Percentiles rank a stretch among this genome's conserved stretches.
Conservation (phyloP, 306 rosid species). For the Carpinus viminea region DNA sequence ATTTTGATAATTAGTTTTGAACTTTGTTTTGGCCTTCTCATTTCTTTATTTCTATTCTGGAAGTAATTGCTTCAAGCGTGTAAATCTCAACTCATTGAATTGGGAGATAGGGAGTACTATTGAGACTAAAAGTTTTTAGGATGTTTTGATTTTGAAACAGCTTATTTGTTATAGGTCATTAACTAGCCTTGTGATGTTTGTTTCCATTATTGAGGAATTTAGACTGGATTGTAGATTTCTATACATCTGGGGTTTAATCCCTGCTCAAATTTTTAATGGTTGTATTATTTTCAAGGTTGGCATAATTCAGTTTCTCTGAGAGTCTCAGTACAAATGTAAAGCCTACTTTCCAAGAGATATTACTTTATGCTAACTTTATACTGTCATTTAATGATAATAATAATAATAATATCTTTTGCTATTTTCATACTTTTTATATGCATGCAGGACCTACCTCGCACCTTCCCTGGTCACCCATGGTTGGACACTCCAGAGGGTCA, state of each 20-base stretch:
- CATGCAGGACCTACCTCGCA: slow-evolving; percentile 87
- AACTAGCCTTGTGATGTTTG: not conserved
- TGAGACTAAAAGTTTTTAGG: not conserved
- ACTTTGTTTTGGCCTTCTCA: slow-evolving; percentile 3
- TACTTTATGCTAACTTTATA: not conserved
- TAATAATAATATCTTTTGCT: slow-evolving; percentile 5
- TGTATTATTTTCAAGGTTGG: not conserved
- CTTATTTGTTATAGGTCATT: not conserved
- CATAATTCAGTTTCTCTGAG: not conserved
- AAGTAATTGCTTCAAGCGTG: slow-evolving; percentile 8
- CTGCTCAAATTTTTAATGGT: not conserved
- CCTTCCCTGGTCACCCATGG: slow-evolving; percentile 98
- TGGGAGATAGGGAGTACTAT: slow-evolving; percentile 15
- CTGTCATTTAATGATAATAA: not conserved
- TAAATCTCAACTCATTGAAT: slow-evolving; percentile 19
- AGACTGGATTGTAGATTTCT: not conserved
- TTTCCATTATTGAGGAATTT: not conserved
- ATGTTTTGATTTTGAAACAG: not conserved
- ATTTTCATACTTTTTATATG: slow-evolving; percentile 2
- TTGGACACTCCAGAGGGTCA: slow-evolving; percentile 97
- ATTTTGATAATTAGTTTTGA: slow-evolving; percentile 16
- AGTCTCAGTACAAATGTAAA: not conserved
- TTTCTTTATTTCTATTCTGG: not conserved
- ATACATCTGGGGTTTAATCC: not conserved
- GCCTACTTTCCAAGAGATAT: not conserved